Evolutionary conservation across 129 eudicot species (phyloP).

Genomic region (Cynara cardunculus): DNA sequence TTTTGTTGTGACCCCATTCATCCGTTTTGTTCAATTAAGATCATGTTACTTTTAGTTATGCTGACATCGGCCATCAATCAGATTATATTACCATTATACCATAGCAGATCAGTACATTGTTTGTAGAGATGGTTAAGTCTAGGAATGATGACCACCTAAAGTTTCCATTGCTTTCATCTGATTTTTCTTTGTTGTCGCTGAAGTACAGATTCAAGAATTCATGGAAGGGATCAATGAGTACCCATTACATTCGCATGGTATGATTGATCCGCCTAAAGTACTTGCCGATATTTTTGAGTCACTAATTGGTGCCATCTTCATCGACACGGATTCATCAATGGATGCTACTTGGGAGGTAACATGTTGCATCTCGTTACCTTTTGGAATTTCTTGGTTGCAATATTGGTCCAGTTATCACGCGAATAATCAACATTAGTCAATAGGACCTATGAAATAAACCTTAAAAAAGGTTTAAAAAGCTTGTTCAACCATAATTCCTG

Average conservation of each 20-base stretch:
- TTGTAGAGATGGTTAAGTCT: too few relatives aligned
- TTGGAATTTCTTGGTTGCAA: neutral
- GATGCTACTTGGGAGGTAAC: slow-evolving; percentile 57
- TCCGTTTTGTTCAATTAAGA: neutral
- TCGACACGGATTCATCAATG: slow-evolving; percentile 35
- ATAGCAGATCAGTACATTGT: neutral
- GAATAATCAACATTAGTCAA: neutral
- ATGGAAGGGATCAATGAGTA: slow-evolving; percentile 34
- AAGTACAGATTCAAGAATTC: slow-evolving; percentile 47
- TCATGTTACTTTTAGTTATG: neutral
- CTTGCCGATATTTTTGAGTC: slow-evolving; percentile 73
- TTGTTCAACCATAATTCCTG: neutral
- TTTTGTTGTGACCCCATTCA: neutral
- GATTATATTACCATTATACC: neutral
- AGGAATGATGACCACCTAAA: neutral
- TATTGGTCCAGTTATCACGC: neutral
- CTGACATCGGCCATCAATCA: neutral
- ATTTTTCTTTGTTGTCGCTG: neutral
- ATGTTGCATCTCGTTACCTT: neutral
- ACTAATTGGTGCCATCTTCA: slow-evolving; percentile 51
- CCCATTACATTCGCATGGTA: slow-evolving; percentile 46
- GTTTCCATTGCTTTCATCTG: neutral
- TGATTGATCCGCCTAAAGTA: slow-evolving; percentile 64
- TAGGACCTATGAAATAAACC: neutral
- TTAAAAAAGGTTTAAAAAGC: neutral